Evolutionary conservation across 1,139 yeast species (phyloP), one percentile per base, ranked within the genome.

Genomic region (Suhomyces maxii): DNA sequence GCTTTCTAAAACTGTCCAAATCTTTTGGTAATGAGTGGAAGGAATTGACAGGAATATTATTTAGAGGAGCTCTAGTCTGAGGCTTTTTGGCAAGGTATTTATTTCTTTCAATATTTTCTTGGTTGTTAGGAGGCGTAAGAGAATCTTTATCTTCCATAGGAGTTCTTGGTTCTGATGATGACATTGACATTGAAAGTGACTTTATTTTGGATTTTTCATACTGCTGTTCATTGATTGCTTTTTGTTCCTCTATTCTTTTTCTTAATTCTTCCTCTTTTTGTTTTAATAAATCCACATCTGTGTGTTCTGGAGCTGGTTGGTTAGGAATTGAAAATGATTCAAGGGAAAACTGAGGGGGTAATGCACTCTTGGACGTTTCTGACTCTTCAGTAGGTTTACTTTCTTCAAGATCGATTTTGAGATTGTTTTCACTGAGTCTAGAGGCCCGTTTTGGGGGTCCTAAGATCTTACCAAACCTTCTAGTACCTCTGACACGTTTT

Each of bases 371-470:
- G 11, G 31, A 14, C 30, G 34, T 9, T 26, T 37, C 13, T n/a
- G 11, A 14, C 9, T 30, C 33, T 36, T 36, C 37, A 11, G 14
- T n/a, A 11, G 39, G n/a, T 7, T 23, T 12, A 8, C 26, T 34
- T 8, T 26, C 23, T 10, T 45, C 45, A 14, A 39, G 18, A 3
- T 45, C 48, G 7, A 28, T 18, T 9, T 35, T 46, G 10, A 36
- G 33, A 23, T 49, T 42, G 10, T 47, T 47, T 26, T 55, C 62
- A 37, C 57, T 53, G n/a, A 53, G 42, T 39, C 65, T 58, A 8
- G 65, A 56, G 3, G 71, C 71, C 36, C 77, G 56, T 52, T 69
- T 64, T 1, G 77, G 77, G 4, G 75, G 76, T 0, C 79, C 79
- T 42, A 74, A 53, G 8, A 63, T 49, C 49, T 61, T 65, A 6